Percentiles rank a stretch among this genome's conserved stretches.
phyloP scores from a whole-genome alignment of 352 stramenopile genomes.

The Pythium dissotocum region DNA sequence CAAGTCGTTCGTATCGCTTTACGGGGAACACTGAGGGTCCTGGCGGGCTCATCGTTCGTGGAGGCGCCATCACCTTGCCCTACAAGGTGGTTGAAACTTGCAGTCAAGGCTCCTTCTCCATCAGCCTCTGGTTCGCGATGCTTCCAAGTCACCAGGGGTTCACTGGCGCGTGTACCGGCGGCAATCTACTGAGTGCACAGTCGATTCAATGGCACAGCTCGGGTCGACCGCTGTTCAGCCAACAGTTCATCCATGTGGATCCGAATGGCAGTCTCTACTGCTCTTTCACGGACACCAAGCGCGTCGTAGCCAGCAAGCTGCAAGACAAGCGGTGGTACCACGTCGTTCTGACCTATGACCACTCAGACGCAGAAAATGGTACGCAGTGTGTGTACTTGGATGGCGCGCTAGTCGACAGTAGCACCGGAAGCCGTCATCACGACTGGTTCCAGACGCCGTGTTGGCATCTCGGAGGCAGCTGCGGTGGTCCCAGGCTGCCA shows the following conservation, averaged over 20 bases:
- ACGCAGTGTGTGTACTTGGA: conserved; percentile 6
- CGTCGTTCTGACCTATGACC: background rate
- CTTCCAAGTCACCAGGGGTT: background rate
- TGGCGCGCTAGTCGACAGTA: background rate
- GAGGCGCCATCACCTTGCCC: too few species aligned
- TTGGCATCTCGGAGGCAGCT: background rate
- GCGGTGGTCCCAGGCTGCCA: background rate
- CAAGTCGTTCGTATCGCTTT: conserved; percentile 4
- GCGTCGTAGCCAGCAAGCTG: background rate
- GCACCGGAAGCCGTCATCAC: background rate
- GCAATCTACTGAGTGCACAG: conserved; percentile 5
- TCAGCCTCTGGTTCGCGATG: conserved; percentile 12
- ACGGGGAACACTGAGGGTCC: too few species aligned
- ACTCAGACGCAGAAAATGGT: background rate
- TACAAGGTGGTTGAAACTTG: too few species aligned
- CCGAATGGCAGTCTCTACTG: conserved; percentile 15
- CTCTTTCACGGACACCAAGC: conserved; percentile 8
- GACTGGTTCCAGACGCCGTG: background rate
- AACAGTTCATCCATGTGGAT: conserved; percentile 22
- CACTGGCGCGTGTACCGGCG: background rate
- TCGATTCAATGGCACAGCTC: background rate
- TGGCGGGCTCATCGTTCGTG: too few species aligned
- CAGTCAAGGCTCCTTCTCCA: background rate
- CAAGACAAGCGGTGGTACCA: conserved; percentile 9
- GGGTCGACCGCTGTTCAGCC: background rate